A percentile compares a stretch with the other conserved stretches of the same genome.
Evolutionary conservation across 495 filamentous ascomycete species (phyloP).

Genomic region (Pyronema omphalodes): DNA sequence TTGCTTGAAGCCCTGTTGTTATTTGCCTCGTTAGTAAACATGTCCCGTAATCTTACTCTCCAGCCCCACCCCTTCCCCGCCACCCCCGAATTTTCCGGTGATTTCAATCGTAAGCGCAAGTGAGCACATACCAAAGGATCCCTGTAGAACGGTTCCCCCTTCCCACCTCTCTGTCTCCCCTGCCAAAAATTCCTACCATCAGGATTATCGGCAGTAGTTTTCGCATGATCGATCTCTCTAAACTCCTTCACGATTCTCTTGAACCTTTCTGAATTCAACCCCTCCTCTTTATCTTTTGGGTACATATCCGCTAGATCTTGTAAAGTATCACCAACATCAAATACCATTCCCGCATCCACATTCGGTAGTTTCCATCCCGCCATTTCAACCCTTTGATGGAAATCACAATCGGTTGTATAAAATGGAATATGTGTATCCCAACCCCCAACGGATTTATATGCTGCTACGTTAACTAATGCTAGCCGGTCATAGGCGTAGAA

Average conservation of each 20-base stretch:
- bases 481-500: constrained; percentile 43
- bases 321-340: constrained; percentile 32
- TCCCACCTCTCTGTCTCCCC: constrained; percentile 34
- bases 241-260: constrained; percentile 24
- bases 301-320: constrained; percentile 33
- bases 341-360: constrained; percentile 32
- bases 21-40: too few relatives aligned
- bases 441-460: constrained; percentile 36
- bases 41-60: neutral
- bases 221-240: constrained; percentile 29
- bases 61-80: neutral
- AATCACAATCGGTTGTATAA: constrained; percentile 43
- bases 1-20: constrained; percentile 28
- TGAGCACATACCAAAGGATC: constrained; percentile 27
- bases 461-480: constrained; percentile 36
- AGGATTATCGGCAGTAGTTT: constrained; percentile 12
- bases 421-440: constrained; percentile 46
- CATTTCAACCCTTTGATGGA: constrained; percentile 36
- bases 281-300: constrained; percentile 20
- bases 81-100: neutral
- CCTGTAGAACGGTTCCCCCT: constrained; percentile 43
- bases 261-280: constrained; percentile 14
- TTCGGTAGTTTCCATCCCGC: constrained; percentile 28
- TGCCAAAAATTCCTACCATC: constrained; percentile 42
- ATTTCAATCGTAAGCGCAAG: neutral